Base-by-base conservation (phyloP, 176 grass and related monocot species). In the Triticum turgidum region DNA sequence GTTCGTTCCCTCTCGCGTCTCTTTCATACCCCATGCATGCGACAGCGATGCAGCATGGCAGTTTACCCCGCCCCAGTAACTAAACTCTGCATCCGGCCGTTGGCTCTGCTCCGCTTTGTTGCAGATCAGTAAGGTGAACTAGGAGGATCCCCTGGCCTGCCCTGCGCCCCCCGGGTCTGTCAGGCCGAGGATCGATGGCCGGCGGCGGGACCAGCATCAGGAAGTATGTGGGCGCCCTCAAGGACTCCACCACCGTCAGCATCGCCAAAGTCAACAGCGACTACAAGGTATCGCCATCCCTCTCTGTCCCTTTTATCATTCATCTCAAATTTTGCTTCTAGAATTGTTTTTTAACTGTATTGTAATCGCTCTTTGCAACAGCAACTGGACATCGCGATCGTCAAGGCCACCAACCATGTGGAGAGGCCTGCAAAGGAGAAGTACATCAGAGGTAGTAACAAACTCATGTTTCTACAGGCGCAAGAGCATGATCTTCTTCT, bases 181-280 rank as follows among this genome's bases (percentile, higher is more conserved):
- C 42, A 44, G 0, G 42, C 10, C 42, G 10, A 44, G 42, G 0
- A 44, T 44, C 42, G 3, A 44, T 52, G 51, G 83, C 91, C 7
- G 86, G 87, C 34, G 93, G 96, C 61, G 90, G 86, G 69, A 93
- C 93, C 3, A 85, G 84, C 79, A 92, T 98, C 82, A 98, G 96
- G 75, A 98, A 94, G 70, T 98, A 95, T 22, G 84, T 98, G 24
- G 96, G 96, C 35, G 93, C 93, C 65, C 89, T 98, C 51, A 98
- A 98, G 86, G 96, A 98, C 82, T 91, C 91, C 4, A 98, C 96
- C 52, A 98, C 96, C 3, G 91, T 98, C 35, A 87, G 87, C 84
- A 89, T 98, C 83, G 94, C 97, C 35, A 98, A 98, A 91, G 94
- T 98, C 25, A 98, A 98, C 80, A 98, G 97, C 41, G 90, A 98